These are phyloP conservation scores for Penicillium paradoxum DNA, from an alignment of 495 filamentous ascomycete species.

Conservation along the genomic window DNA sequence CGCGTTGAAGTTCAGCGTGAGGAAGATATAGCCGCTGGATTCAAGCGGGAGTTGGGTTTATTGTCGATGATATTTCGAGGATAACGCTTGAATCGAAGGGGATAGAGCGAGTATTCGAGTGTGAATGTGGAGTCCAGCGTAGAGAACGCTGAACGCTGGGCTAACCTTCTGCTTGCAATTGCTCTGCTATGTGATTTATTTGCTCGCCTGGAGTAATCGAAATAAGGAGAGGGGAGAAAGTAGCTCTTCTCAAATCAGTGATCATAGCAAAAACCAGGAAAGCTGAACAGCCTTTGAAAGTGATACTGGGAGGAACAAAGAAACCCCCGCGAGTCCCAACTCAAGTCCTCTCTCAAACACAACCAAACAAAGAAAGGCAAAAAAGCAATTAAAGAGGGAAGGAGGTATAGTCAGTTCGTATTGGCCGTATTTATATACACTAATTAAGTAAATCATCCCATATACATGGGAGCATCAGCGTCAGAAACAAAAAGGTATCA, in stretches of 20 bases:
- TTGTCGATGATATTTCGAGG: not conserved
- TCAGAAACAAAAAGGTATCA: slow-evolving; percentile 21
- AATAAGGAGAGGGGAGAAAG: not conserved
- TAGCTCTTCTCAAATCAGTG: not conserved
- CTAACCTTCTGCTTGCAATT: not conserved
- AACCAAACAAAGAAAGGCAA: slow-evolving; percentile 3
- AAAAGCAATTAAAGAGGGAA: no score
- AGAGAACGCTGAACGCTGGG: no score
- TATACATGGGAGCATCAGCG: slow-evolving; percentile 14
- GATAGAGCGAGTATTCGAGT: not conserved
- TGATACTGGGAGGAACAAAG: not conserved
- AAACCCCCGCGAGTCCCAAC: not conserved
- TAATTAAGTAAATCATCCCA: slow-evolving; percentile 11
- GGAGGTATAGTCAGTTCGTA: slow-evolving; percentile 5
- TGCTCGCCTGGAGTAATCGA: not conserved
- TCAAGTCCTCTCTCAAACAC: not conserved
- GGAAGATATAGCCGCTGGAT: not conserved
- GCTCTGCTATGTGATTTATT: no score
- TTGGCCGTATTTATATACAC: slow-evolving; percentile 8
- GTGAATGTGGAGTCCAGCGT: not conserved
- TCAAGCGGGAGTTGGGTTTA: not conserved
- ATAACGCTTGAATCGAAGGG: not conserved
- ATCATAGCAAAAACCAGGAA: not conserved
- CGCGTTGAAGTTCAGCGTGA: not conserved
- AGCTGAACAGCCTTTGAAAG: not conserved